A percentile compares a stretch with the other conserved stretches of the same genome.
These are phyloP conservation scores for Rutstroemia sp. DNA, from an alignment of 2,329 filamentous ascomycete genomes.

Conservation along the genomic window DNA sequence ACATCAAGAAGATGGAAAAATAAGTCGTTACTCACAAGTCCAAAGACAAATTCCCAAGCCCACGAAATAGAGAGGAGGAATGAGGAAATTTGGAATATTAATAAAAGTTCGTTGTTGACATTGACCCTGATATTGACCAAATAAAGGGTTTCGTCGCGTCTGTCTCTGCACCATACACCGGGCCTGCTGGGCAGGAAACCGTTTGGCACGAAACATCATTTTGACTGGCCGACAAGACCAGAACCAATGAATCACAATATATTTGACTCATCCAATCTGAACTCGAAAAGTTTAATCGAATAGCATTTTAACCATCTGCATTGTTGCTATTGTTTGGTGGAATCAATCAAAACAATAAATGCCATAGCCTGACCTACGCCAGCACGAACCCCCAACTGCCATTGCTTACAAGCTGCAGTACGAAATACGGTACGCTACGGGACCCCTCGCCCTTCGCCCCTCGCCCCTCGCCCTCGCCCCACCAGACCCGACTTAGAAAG, in stretches of 20 bases:
- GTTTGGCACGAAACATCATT: constrained; percentile 1
- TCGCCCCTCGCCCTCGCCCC: background rate
- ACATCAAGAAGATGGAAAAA: background rate
- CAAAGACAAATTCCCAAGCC: constrained; percentile 60
- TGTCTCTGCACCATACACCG: background rate
- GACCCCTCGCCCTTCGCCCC: background rate
- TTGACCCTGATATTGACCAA: background rate
- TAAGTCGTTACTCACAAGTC: constrained; percentile 31
- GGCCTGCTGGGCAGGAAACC: background rate
- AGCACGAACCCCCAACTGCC: too few relatives aligned
- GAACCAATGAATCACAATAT: background rate
- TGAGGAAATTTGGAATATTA: constrained; percentile 17
- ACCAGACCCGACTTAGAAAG: background rate
- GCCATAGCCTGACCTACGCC: too few relatives aligned
- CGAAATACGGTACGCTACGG: background rate
- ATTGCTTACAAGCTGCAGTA: too few relatives aligned
- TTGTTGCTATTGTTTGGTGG: background rate
- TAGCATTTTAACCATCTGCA: background rate
- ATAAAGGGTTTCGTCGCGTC: background rate
- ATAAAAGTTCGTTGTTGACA: constrained; percentile 14
- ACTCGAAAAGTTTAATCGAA: background rate
- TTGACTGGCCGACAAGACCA: background rate
- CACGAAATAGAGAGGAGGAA: constrained; percentile 55
- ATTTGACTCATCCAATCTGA: background rate
- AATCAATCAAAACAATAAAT: too few relatives aligned